Evolutionary conservation across 306 rosid genomes (phyloP).

Genomic region (Lagenaria siceraria): DNA sequence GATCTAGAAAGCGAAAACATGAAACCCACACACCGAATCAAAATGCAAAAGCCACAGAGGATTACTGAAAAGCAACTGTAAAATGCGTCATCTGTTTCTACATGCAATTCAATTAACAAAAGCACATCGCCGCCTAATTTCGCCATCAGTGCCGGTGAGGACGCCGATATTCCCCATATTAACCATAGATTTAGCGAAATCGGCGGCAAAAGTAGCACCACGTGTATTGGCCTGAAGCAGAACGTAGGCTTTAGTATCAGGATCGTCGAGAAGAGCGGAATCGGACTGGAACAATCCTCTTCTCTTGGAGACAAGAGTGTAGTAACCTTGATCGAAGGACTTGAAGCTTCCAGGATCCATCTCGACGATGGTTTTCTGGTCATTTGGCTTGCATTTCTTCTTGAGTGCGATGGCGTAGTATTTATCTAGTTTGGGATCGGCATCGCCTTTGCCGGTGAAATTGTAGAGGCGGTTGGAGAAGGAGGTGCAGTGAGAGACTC

Average conservation of each 20-base stretch:
- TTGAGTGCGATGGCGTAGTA: slow-evolving; percentile 14
- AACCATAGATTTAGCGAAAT: slow-evolving; percentile 28
- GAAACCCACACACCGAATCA: background rate
- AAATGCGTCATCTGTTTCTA: background rate
- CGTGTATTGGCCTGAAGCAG: slow-evolving; percentile 2
- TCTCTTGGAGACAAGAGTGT: slow-evolving; percentile 18
- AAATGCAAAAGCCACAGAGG: background rate
- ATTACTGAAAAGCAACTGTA: background rate
- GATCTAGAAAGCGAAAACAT: too few species aligned
- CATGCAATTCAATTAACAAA: slow-evolving; percentile 4
- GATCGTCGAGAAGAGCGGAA: slow-evolving; percentile 27
- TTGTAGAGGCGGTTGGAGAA: slow-evolving; percentile 25
- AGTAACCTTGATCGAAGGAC: slow-evolving; percentile 22
- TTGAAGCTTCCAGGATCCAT: slow-evolving; percentile 45
- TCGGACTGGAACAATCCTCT: slow-evolving; percentile 36
- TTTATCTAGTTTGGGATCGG: slow-evolving; percentile 27
- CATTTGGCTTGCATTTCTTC: slow-evolving; percentile 19
- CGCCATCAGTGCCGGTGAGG: slow-evolving; percentile 26
- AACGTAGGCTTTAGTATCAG: slow-evolving; percentile 19
- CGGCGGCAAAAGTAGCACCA: slow-evolving; percentile 16
- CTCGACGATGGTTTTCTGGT: slow-evolving; percentile 15
- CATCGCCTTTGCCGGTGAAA: slow-evolving; percentile 25
- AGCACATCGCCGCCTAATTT: slow-evolving; percentile 20
- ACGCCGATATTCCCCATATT: slow-evolving; percentile 27
- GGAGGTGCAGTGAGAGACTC: slow-evolving; percentile 18